Base-by-base conservation (phyloP, 2,329 filamentous ascomycete genomes). In the Coccinonectria pachysandricola region DNA sequence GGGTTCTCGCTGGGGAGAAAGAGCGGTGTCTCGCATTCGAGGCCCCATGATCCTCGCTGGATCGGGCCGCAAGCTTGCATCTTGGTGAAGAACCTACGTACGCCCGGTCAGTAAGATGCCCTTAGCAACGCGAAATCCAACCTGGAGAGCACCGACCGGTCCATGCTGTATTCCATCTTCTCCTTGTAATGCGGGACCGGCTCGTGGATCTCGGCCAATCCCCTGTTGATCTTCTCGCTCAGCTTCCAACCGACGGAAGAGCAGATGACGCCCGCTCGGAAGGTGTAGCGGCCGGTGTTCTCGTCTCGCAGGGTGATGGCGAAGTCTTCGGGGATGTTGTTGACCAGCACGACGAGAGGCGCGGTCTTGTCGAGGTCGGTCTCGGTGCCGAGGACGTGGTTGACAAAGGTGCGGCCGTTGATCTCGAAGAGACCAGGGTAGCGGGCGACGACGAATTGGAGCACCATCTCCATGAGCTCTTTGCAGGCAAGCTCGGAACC, bases 151-250 rank as follows among this genome's bases (percentile, higher is more conserved):
- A 21, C 65, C 31, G 54, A 82, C 69, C 80, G 66, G 48, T 88
- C 81, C 77, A 92, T 86, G 18, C 78, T 84, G 36, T 84, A 79
- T 15, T 78, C 70, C 79, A 91, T 85, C 57, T 85, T 88, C 50
- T 82, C 76, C 39, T 79, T 79, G 53, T 87, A 91, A 43, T 88
- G 79, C 0, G 84, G 82, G 15, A 92, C 77, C 2, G 68, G 66
- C 3, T 55, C 56, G 48, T 91, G 84, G 34, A 92, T 86, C 31
- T 74, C 67, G 15, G 74, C 60, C 12, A 92, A 59, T 19, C 66
- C 65, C 41, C 75, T 54, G 0, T 79, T 80, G 29, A 87, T 74
- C 56, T 91, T 87, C 15, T 66, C 68, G 0, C 61, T 68, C 0
- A 87, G 59, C 40, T 77, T 80, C 83, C 83, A 92, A 5, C 83